Evolutionary conservation across 2,329 filamentous ascomycete genomes (phyloP), one percentile per base, ranked within the genome.

Genomic region (Colletotrichum ledebouriae): DNA sequence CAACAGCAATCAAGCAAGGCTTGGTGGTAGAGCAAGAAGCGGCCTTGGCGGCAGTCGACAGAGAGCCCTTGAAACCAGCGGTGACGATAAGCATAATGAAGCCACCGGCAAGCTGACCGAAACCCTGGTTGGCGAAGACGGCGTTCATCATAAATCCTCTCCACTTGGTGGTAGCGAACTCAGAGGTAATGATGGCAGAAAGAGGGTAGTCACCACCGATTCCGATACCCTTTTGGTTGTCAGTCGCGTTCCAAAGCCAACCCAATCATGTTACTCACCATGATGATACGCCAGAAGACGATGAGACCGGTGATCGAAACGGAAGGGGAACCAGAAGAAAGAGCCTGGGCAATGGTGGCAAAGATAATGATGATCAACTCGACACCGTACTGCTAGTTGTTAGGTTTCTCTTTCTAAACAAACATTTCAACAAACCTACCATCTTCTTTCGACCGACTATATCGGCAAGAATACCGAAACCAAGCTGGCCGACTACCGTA

Each of bases 341-440:
- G 83, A 37, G 91, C 83, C 79, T 94, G 91, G 52, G 89, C 91
- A 63, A 94, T 83, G 20, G 92, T 94, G 15, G 90, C 90, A 73
- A 93, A 89, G 79, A 94, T 94, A 80, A 94, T 94, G 73, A 95
- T 80, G 71, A 94, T 92, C 71, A 94, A 80, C 79, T 94, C 92
- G 22, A 94, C 83, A 71, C 93, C 93, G 78, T 97, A 88, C 81
- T 83, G 81, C 58, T 73, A 84, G 82, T 92, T 92, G 37, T 77
- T 75, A 63, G 74, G 72, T 72, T 59, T 12, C 13, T 33, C 25
- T 37, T 52, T 4, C 29, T 29, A 1, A 2, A 29, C 9, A 2
- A 29, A 29, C 29, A 29, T 7, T 1, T 29, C 29, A 29, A 7
- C 29, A 29, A 29, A 37, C 60, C 17, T 55, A 68, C 65, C 82